A percentile compares a stretch with the other conserved stretches of the same genome.
Conservation (phyloP, 106 monocot species). For the Acorus gramineus region DNA sequence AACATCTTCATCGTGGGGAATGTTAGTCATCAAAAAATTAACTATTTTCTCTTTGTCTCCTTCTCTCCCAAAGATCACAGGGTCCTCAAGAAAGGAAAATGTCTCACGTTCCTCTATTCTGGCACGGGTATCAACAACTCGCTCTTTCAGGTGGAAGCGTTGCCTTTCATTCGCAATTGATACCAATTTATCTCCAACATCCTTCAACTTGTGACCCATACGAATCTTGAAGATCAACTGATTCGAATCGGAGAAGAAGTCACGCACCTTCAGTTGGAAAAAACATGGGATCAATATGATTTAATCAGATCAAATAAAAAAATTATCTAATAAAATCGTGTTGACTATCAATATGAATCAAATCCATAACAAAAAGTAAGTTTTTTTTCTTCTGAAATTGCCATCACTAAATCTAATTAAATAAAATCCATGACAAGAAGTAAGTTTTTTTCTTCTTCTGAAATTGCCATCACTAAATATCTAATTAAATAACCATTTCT, state of each 20-base stretch:
- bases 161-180: constrained; percentile 21
- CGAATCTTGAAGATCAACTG: constrained; percentile 3
- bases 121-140: neutral
- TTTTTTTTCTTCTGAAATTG: too few species aligned
- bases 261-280: neutral
- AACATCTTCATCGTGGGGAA: neutral
- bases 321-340: too few species aligned
- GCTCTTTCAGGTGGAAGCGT: constrained; percentile 12
- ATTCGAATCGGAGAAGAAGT: neutral
- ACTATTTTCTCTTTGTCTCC: constrained; percentile 15
- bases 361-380: too few species aligned
- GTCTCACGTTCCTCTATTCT: neutral
- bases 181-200: constrained; percentile 21
- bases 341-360: too few species aligned
- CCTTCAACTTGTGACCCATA: constrained; percentile 10
- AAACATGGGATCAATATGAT: too few species aligned
- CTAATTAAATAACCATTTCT: too few species aligned
- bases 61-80: constrained; percentile 28
- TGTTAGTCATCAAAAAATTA: neutral
- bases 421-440: too few species aligned
- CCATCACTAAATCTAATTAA: too few species aligned
- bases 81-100: constrained; percentile 14
- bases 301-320: too few species aligned
- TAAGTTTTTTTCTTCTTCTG: too few species aligned
- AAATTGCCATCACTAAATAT: too few species aligned